These are phyloP conservation scores for Ustilago crameri DNA, from an alignment of 1,284 basidiomycete species.

Conservation along the genomic window DNA sequence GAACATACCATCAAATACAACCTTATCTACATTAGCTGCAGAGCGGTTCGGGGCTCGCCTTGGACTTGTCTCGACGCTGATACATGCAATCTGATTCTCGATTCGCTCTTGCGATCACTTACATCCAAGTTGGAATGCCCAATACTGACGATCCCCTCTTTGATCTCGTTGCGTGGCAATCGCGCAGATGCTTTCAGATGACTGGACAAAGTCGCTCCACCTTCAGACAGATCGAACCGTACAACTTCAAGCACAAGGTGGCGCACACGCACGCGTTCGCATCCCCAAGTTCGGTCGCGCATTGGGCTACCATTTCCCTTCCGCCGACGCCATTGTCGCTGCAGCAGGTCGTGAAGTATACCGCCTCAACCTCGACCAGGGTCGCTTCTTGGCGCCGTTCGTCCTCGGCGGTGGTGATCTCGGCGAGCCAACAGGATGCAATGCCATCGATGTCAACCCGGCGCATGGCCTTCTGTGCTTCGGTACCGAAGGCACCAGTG, in stretches of 20 bases:
- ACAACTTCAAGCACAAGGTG: conserved; percentile 92
- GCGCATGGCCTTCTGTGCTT: conserved; percentile 91
- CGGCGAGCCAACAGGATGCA: conserved; percentile 78
- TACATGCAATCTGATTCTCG: conserved; percentile 46
- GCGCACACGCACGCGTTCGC: conserved; percentile 89
- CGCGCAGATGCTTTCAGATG: conserved; percentile 87
- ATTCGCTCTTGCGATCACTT: background rate
- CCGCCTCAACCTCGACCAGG: conserved; percentile 94
- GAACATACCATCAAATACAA: conserved; percentile 42
- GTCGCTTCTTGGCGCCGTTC: conserved; percentile 76
- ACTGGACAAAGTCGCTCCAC: conserved; percentile 99
- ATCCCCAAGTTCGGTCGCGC: conserved; percentile 94
- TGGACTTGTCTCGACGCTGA: conserved; percentile 37
- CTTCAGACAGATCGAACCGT: conserved; percentile 95
- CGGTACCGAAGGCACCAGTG: conserved; percentile 81
- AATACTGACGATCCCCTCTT: conserved; percentile 4
- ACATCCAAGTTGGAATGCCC: background rate
- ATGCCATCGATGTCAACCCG: conserved; percentile 91
- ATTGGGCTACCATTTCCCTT: conserved; percentile 87
- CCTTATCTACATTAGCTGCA: conserved; percentile 63
- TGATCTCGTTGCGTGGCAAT: background rate
- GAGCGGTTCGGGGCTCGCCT: conserved; percentile 20
- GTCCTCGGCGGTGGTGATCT: conserved; percentile 67
- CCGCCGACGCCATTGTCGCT: conserved; percentile 81
- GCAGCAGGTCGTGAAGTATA: conserved; percentile 87